These are phyloP conservation scores for Aspergillus terreus DNA, from an alignment of 2,329 filamentous ascomycete genomes.

Conservation along the genomic window DNA sequence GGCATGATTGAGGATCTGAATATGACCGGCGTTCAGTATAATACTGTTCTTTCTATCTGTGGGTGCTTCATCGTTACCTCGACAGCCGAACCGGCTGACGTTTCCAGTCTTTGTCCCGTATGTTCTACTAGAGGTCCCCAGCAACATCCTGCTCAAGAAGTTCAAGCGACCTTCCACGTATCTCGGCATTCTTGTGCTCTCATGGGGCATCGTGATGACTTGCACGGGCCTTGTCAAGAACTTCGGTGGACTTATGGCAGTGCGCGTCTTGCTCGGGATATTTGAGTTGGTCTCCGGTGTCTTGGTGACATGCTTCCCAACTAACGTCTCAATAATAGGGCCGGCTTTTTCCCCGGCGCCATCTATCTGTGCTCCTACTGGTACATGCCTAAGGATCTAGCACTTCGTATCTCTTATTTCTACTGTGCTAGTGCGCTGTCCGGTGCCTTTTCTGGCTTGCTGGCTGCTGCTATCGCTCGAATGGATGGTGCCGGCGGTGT, in stretches of 20 bases:
- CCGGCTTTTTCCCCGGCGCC: constrained; percentile 20
- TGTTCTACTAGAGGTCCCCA: constrained; percentile 13
- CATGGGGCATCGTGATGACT: constrained; percentile 48
- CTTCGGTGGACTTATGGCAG: constrained; percentile 43
- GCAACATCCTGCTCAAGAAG: constrained; percentile 17
- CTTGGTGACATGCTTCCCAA: too few species aligned
- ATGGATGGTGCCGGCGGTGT: constrained; percentile 3
- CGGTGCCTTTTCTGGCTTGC: constrained; percentile 38
- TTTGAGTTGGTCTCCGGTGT: constrained; percentile 22
- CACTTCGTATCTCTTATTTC: constrained; percentile 18
- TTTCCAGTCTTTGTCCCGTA: constrained; percentile 3
- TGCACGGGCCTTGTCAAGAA: constrained; percentile 47
- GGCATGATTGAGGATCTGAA: constrained; percentile 17
- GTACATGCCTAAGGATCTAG: constrained; percentile 39
- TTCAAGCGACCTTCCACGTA: constrained; percentile 22
- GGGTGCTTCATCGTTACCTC: not conserved
- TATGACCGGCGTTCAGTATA: constrained; percentile 22
- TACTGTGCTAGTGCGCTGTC: constrained; percentile 21
- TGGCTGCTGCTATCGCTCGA: constrained; percentile 31
- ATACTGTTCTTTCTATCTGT: constrained; percentile 11
- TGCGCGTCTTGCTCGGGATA: constrained; percentile 45
- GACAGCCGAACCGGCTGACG: not conserved
- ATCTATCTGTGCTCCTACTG: constrained; percentile 23
- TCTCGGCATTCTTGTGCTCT: constrained; percentile 25
- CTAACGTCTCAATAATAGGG: not conserved